These are phyloP conservation scores for Saturnispora kantuleensis DNA, from an alignment of 805 yeast species.

Conservation along the genomic window DNA sequence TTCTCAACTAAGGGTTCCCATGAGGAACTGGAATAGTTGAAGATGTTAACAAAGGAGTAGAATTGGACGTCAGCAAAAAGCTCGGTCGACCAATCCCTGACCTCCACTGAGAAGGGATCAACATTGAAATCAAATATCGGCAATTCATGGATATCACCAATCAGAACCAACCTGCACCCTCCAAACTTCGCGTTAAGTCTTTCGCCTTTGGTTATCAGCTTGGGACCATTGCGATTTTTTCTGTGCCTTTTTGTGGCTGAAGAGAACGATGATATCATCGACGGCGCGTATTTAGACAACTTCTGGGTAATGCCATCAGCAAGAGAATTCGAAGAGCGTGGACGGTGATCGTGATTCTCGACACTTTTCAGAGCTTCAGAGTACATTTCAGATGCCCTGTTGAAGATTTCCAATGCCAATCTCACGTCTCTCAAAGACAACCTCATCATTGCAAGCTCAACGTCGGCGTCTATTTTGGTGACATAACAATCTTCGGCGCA, in stretches of 20 bases:
- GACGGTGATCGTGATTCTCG: constrained; percentile 10
- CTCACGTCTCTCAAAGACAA: constrained; percentile 81
- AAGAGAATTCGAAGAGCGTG: constrained; percentile 27
- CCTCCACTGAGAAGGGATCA: constrained; percentile 56
- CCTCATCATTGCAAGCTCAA: constrained; percentile 75
- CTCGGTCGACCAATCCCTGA: constrained; percentile 81
- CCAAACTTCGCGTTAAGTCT: constrained; percentile 54
- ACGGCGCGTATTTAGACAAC: constrained; percentile 59
- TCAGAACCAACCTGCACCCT: constrained; percentile 70
- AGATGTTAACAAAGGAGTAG: constrained; percentile 61
- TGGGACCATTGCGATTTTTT: constrained; percentile 17
- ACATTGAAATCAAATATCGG: constrained; percentile 76
- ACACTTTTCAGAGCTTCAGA: constrained; percentile 14
- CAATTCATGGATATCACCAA: constrained; percentile 85
- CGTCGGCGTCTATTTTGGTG: constrained; percentile 55
- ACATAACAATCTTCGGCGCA: constrained; percentile 48
- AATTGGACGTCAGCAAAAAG: constrained; percentile 58
- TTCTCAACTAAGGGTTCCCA: constrained; percentile 96
- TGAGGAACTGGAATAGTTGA: constrained; percentile 78
- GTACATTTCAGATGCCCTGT: constrained; percentile 55
- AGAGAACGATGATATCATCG: constrained; percentile 45
- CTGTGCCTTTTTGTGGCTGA: constrained; percentile 19
- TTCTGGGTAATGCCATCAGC: constrained; percentile 56
- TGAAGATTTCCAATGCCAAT: constrained; percentile 64
- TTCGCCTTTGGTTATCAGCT: constrained; percentile 55